Evolutionary conservation across 2,329 filamentous ascomycete species (phyloP).

Genomic region (Penicillium sp.): DNA sequence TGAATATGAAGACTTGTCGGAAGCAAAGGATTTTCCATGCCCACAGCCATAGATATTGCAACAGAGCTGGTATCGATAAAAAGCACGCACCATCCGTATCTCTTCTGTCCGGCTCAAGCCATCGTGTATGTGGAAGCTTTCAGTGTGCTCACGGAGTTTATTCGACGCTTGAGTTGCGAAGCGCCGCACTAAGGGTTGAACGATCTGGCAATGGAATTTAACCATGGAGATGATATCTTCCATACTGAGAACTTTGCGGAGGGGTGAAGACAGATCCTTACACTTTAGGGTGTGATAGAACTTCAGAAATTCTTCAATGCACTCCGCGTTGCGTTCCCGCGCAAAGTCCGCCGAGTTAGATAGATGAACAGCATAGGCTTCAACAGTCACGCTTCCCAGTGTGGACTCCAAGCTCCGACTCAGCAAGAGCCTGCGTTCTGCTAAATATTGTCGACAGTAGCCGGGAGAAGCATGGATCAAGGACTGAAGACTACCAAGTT

Average conservation of each 20-base stretch:
- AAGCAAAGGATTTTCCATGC: too few relatives aligned
- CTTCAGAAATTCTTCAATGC: background rate
- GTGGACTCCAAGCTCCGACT: background rate
- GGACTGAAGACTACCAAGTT: background rate
- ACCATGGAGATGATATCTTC: background rate
- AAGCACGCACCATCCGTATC: background rate
- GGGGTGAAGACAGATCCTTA: background rate
- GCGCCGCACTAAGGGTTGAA: background rate
- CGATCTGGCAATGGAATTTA: background rate
- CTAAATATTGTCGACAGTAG: background rate
- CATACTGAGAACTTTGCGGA: background rate
- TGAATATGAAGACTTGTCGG: too few relatives aligned
- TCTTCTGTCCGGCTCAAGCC: background rate
- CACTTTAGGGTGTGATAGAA: background rate
- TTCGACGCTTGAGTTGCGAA: background rate
- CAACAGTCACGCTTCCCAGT: background rate
- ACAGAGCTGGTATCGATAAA: background rate
- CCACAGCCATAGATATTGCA: background rate
- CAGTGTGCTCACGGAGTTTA: background rate
- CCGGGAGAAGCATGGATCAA: background rate
- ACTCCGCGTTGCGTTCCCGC: background rate
- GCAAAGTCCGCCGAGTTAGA: background rate
- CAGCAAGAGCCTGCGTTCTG: background rate
- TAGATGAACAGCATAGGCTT: constrained; percentile 9
- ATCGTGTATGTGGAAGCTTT: background rate